These are phyloP conservation scores for Fusarium citri DNA, from an alignment of 2,329 filamentous ascomycete species.

Conservation along the genomic window DNA sequence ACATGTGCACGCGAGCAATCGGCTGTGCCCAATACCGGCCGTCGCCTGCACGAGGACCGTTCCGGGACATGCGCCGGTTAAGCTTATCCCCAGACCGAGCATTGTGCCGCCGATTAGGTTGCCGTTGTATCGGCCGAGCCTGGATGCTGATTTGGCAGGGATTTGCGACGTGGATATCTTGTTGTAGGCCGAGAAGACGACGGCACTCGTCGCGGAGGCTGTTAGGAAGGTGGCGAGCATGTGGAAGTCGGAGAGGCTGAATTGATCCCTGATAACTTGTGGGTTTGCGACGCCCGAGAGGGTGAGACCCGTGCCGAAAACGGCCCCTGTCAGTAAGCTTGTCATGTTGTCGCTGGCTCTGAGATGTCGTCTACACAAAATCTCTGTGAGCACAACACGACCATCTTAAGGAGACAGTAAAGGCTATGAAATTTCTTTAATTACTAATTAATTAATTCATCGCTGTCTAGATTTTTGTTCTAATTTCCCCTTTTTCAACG, in stretches of 20 bases:
- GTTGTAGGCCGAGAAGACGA: slow-evolving; percentile 17
- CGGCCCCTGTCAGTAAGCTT: slow-evolving; percentile 9
- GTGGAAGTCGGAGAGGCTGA: slow-evolving; percentile 22
- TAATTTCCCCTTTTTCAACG: not conserved
- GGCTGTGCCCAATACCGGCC: slow-evolving; percentile 8
- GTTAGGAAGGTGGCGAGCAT: slow-evolving; percentile 28
- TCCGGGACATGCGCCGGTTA: slow-evolving; percentile 25
- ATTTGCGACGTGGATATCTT: not conserved
- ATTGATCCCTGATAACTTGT: slow-evolving; percentile 20
- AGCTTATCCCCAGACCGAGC: slow-evolving; percentile 27
- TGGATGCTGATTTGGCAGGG: not conserved
- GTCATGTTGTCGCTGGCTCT: not conserved
- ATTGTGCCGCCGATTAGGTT: slow-evolving; percentile 22
- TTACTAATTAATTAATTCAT: not conserved
- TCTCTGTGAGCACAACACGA: not conserved
- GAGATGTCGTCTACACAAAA: no score
- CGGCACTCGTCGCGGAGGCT: slow-evolving; percentile 17
- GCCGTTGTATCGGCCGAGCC: slow-evolving; percentile 15
- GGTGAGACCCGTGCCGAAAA: slow-evolving; percentile 20
- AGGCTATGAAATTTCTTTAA: not conserved
- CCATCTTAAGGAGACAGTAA: not conserved
- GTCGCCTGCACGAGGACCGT: slow-evolving; percentile 23
- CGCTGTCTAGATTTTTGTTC: slow-evolving; percentile 18
- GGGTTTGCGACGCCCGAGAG: slow-evolving; percentile 19
- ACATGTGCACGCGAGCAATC: slow-evolving; percentile 8